These are phyloP conservation scores for Wickerhamiella infanticola DNA, from an alignment of 1,139 yeast genomes.

Conservation along the genomic window DNA sequence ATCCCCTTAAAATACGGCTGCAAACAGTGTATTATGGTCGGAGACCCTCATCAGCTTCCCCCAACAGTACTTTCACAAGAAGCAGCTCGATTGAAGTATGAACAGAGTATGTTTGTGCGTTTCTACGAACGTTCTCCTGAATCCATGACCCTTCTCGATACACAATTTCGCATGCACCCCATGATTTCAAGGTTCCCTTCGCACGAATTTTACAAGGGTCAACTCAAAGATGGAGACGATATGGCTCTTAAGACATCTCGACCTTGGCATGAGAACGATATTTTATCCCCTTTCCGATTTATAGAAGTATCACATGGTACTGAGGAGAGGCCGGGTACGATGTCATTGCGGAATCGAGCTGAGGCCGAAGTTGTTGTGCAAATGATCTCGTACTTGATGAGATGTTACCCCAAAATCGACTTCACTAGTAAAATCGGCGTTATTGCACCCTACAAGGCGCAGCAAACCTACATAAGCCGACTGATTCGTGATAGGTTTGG, in stretches of 20 bases:
- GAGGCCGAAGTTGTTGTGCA: conserved; percentile 68
- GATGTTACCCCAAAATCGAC: conserved; percentile 33
- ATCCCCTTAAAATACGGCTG: conserved; percentile 93
- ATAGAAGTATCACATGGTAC: conserved; percentile 46
- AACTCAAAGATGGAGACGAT: conserved; percentile 57
- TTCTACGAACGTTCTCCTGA: conserved; percentile 58
- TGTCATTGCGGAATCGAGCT: conserved; percentile 51
- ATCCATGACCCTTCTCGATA: conserved; percentile 61
- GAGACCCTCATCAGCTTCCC: conserved; percentile 97
- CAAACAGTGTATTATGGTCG: conserved; percentile 87
- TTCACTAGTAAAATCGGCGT: conserved; percentile 71
- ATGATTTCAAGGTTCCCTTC: conserved; percentile 80
- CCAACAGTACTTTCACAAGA: conserved; percentile 93
- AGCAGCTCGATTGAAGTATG: conserved; percentile 68
- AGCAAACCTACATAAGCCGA: conserved; percentile 43
- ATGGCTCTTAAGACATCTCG: conserved; percentile 46
- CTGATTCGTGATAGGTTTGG: conserved; percentile 51
- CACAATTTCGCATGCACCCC: conserved; percentile 99
- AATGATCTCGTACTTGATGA: conserved; percentile 42
- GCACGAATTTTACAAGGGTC: conserved; percentile 57
- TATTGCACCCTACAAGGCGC: conserved; percentile 91
- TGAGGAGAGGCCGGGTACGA: conserved; percentile 51
- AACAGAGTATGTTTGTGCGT: conserved; percentile 85
- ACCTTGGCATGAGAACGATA: conserved; percentile 51
- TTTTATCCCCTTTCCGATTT: conserved; percentile 61